Evolutionary conservation across 306 rosid species (phyloP), one percentile per base, ranked within the genome.

Genomic region (Lathyrus oleraceus): DNA sequence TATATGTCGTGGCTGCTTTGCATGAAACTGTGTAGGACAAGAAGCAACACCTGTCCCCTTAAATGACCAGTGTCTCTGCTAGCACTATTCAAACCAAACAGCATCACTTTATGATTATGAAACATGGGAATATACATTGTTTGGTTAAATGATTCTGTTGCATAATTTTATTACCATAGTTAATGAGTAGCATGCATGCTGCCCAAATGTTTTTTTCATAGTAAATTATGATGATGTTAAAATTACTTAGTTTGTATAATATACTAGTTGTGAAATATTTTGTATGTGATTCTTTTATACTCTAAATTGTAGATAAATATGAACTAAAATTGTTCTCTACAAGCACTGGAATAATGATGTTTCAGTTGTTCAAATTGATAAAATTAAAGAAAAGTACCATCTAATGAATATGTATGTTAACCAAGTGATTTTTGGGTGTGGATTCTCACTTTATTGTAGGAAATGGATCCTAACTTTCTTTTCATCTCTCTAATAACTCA

Each of bases 1-100:
- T n/a, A 65, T 40, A 17, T 75, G 77, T 61, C 80, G 83, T 71
- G 85, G 81, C 79, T 11, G 56, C 25, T 25, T 77, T 85, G 85
- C 87, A 85, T 82, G 83, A 45, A 72, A 43, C 5, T 67, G 52
- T 51, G 51, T 40, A 36, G 48, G 57, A 61, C 2, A 71, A 15
- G 19, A 56, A 21, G 53, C 25, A 77, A 69, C 84, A 69, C 84
- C 80, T 81, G 72, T 72, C 82, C 59, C 0, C 5, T 16, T 38
- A 23, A 5, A 27, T 56, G 81, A 77, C 68, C 11, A 15, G 68
- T 76, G 81, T 81, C 81, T 45, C 12, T 57, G 63, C 11, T 16
- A 8, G 27, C 58, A 3, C 15, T 8, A 43, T 57, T 47, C 16
- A 72, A 35, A 19, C 36, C 16, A 49, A 44, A 19, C 45, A 16